Conservation (phyloP, 768 basidiomycete genomes). For the Mycena belliarum region DNA sequence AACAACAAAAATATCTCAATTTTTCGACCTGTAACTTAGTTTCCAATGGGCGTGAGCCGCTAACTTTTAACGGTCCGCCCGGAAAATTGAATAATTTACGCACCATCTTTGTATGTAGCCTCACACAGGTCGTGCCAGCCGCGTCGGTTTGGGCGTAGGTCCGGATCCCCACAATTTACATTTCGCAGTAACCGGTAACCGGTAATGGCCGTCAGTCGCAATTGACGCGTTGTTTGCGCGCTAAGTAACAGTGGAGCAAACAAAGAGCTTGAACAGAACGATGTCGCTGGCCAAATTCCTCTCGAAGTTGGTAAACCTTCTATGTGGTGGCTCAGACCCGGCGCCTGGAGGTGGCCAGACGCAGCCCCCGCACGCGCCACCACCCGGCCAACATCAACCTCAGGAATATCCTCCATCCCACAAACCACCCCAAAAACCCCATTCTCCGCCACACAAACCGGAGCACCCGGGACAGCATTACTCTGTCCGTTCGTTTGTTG, state of each 20-base stretch:
- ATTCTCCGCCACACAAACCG: not conserved
- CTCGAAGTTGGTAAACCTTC: not conserved
- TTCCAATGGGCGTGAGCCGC: too few relatives aligned
- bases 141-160: constrained; percentile 15
- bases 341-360: not conserved
- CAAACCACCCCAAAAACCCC: not conserved
- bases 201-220: too few relatives aligned
- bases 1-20: too few relatives aligned
- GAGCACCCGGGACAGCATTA: not conserved
- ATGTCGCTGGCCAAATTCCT: constrained; percentile 12
- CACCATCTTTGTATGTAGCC: too few relatives aligned
- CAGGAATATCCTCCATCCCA: not conserved
- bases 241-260: not conserved
- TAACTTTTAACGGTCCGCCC: too few relatives aligned
- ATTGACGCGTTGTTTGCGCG: constrained; percentile 1
- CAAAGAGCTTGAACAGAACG: not conserved
- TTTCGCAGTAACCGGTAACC: not conserved
- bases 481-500: not conserved
- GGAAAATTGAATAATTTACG: too few relatives aligned
- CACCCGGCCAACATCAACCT: not conserved
- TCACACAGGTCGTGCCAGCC: constrained; percentile 4
- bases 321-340: constrained; percentile 5
- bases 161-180: constrained; percentile 1
- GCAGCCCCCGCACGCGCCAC: not conserved
- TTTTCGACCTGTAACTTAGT: too few relatives aligned